Evolutionary conservation across 2,329 filamentous ascomycete genomes (phyloP).

Genomic region (Cytospora piceae): DNA sequence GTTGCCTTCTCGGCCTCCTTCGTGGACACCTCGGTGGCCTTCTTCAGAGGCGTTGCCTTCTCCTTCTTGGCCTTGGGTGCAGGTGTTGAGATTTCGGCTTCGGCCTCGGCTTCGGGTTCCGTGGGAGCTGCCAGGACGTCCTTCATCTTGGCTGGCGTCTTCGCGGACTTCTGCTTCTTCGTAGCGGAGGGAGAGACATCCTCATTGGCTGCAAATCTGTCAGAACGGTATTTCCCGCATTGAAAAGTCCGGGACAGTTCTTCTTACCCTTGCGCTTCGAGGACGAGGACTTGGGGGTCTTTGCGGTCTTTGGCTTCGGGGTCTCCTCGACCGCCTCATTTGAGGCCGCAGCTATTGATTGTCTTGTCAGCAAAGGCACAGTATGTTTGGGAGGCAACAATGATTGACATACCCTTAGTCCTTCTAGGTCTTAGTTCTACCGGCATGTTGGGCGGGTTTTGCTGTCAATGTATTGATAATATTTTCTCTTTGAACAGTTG

Average conservation of each 20-base stretch:
- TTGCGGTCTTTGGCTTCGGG: slow-evolving; percentile 26
- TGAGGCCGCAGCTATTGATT: slow-evolving; percentile 13
- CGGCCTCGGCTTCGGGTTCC: slow-evolving; percentile 3
- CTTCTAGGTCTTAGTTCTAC: slow-evolving; percentile 30
- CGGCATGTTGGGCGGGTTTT: slow-evolving; percentile 21
- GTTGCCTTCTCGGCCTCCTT: background rate
- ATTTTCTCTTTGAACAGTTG: slow-evolving; percentile 6
- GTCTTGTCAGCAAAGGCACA: slow-evolving; percentile 13
- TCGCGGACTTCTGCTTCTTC: slow-evolving; percentile 29
- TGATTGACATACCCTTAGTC: slow-evolving; percentile 19
- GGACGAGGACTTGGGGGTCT: slow-evolving; percentile 23
- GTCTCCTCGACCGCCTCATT: slow-evolving; percentile 23
- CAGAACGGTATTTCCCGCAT: background rate
- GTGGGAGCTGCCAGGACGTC: slow-evolving; percentile 11
- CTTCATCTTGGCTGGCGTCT: slow-evolving; percentile 22
- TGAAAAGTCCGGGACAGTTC: background rate
- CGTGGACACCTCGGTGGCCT: background rate
- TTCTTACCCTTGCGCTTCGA: slow-evolving; percentile 30
- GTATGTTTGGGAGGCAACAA: background rate
- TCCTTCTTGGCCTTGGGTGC: slow-evolving; percentile 23
- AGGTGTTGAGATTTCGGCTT: slow-evolving; percentile 12
- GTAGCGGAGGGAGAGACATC: slow-evolving; percentile 27
- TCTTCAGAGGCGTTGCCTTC: background rate
- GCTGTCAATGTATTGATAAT: background rate
- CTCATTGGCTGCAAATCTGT: slow-evolving; percentile 18